A percentile compares a stretch with the other conserved stretches of the same genome.
Evolutionary conservation across 305 asterid genomes (phyloP).

Genomic region (Fraxinus platypoda): DNA sequence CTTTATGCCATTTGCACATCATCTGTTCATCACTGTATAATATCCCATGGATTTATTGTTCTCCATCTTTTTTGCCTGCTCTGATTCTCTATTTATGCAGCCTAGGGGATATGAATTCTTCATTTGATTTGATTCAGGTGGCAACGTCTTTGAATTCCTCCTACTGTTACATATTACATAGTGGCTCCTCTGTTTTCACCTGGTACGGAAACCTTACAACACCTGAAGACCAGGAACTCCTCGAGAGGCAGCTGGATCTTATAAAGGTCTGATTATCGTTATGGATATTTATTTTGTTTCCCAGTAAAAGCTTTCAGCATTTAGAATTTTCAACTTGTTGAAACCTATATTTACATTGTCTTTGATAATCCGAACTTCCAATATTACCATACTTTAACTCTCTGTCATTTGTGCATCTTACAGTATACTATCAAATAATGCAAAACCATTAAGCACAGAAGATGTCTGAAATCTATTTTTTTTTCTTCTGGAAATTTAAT

Average conservation of each 20-base stretch:
- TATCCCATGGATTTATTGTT: not conserved
- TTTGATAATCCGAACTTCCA: not conserved
- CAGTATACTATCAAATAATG: not conserved
- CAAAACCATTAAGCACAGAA: not conserved
- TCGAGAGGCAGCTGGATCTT: conserved; percentile 72
- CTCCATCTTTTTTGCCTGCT: not conserved
- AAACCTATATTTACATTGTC: conserved; percentile 7
- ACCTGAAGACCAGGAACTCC: conserved; percentile 69
- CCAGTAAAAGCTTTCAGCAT: conserved; percentile 5
- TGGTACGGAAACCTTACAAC: conserved; percentile 80
- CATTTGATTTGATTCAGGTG: conserved; percentile 48
- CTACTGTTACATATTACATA: conserved; percentile 69
- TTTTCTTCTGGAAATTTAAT: not conserved
- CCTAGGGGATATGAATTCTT: conserved; percentile 4
- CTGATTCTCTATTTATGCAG: conserved; percentile 4
- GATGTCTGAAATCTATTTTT: not conserved
- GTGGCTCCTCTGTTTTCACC: conserved; percentile 51
- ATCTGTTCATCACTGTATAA: not conserved
- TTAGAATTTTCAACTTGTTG: conserved; percentile 9
- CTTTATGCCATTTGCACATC: not conserved
- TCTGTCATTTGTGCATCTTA: not conserved
- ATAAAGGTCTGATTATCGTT: conserved; percentile 49
- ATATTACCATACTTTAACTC: not conserved
- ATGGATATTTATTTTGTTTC: conserved; percentile 11
- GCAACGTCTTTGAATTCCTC: conserved; percentile 74